phyloP scores from a whole-genome alignment of 108 stramenopile genomes.

The Aurantiochytrium sp. region DNA sequence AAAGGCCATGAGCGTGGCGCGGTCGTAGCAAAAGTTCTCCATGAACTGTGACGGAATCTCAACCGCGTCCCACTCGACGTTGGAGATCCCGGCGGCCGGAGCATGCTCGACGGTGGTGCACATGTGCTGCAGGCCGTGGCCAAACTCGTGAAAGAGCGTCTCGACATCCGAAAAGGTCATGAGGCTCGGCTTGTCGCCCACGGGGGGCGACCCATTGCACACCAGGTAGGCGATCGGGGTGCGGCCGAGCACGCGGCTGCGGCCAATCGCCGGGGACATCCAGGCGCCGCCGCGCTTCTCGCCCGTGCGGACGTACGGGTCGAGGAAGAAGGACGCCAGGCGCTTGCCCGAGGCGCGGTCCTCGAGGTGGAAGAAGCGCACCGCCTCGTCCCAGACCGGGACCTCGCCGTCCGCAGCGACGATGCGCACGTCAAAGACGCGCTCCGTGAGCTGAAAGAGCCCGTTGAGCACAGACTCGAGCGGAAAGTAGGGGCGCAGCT shows the following conservation, averaged over 20 bases:
- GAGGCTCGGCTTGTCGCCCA: constrained; percentile 84
- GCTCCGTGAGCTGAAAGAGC: constrained; percentile 65
- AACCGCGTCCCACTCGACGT: constrained; percentile 96
- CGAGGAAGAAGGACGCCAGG: constrained; percentile 91
- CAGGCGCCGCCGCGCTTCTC: constrained; percentile 88
- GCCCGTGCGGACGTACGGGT: constrained; percentile 90
- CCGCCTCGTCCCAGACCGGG: constrained; percentile 85
- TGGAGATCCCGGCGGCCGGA: constrained; percentile 74
- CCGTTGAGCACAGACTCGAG: constrained; percentile 85
- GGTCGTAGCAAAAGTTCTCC: constrained; percentile 99
- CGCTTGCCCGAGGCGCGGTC: constrained; percentile 75
- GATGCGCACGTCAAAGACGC: constrained; percentile 49
- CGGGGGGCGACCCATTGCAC: constrained; percentile 96
- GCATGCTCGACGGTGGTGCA: constrained; percentile 75
- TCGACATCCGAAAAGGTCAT: constrained; percentile 98
- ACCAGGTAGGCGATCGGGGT: constrained; percentile 93
- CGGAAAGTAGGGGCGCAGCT: constrained; percentile 91
- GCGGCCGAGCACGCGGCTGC: constrained; percentile 34
- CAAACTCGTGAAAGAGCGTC: constrained; percentile 93
- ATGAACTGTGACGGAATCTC: constrained; percentile 97
- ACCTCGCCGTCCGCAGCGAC: not conserved
- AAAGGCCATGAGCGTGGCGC: constrained; percentile 77
- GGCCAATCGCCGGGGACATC: constrained; percentile 34
- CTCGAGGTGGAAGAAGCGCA: constrained; percentile 84
- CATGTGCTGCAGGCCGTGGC: constrained; percentile 96